Conservation (phyloP, 306 rosid species). For the Cotoneaster glaucophyllus region DNA sequence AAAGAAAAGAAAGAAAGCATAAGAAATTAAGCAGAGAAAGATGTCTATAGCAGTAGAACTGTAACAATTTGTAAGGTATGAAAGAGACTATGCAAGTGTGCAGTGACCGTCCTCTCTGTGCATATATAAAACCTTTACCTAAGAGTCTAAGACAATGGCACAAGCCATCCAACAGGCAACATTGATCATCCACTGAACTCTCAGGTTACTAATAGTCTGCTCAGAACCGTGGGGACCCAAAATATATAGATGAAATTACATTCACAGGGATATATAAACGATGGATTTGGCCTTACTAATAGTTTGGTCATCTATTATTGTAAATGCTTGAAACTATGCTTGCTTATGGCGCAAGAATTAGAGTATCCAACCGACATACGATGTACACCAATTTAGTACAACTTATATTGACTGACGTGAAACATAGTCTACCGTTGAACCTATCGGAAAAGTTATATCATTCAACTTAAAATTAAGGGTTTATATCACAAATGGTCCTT, state of each 20-base stretch:
- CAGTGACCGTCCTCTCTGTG: background rate
- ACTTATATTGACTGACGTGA: no score
- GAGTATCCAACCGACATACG: no score
- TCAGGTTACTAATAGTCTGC: background rate
- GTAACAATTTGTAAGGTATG: background rate
- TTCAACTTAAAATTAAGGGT: no score
- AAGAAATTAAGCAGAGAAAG: background rate
- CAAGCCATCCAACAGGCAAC: background rate
- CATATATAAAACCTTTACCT: background rate
- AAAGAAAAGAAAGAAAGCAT: background rate
- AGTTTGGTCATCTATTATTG: no score
- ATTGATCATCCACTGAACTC: background rate
- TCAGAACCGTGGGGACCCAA: background rate
- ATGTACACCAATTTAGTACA: no score
- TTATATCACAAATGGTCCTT: no score
- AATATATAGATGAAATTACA: background rate
- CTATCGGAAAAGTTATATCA: no score
- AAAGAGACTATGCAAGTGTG: background rate
- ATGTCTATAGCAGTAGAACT: background rate
- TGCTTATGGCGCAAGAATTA: no score
- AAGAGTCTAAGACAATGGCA: background rate
- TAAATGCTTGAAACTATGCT: no score
- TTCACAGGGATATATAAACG: no score
- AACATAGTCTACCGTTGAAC: no score
- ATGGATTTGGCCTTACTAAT: no score